These are phyloP conservation scores for Cercospora sojina DNA, from an alignment of 2,329 filamentous ascomycete species.

Conservation along the genomic window DNA sequence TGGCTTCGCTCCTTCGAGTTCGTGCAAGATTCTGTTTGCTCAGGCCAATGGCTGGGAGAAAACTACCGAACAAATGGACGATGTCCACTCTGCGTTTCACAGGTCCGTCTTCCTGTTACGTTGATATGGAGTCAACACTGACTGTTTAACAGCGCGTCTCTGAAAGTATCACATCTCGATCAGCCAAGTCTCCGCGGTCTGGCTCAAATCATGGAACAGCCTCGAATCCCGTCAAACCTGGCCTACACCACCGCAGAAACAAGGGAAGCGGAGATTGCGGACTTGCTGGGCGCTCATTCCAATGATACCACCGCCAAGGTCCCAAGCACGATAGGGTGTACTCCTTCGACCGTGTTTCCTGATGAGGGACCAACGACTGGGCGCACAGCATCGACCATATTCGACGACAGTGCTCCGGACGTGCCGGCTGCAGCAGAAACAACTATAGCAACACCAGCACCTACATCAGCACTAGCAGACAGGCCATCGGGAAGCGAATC, in stretches of 20 bases:
- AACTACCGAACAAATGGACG: conserved; percentile 36
- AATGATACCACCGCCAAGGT: background rate
- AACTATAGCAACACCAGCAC: conserved; percentile 6
- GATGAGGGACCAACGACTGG: background rate
- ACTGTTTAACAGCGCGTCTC: conserved; percentile 20
- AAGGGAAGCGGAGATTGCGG: conserved; percentile 4
- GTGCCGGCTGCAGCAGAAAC: conserved; percentile 1
- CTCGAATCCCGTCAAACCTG: conserved; percentile 16
- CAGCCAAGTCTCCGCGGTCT: conserved; percentile 11
- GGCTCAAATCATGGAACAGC: conserved; percentile 4
- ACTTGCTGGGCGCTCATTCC: background rate
- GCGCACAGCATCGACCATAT: conserved; percentile 13
- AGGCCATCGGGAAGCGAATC: background rate
- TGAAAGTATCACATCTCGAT: conserved; percentile 26
- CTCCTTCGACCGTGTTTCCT: conserved; percentile 13
- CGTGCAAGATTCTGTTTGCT: conserved; percentile 41
- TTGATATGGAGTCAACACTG: conserved; percentile 3
- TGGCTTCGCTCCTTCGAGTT: conserved; percentile 40
- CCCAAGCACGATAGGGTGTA: conserved; percentile 9
- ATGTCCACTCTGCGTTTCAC: conserved; percentile 43
- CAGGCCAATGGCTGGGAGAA: conserved; percentile 42
- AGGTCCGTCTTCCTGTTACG: conserved; percentile 31
- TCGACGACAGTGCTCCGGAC: background rate
- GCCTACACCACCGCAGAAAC: conserved; percentile 5
- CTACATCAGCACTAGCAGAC: conserved; percentile 5